Percentiles rank a stretch among this genome's conserved stretches.
phyloP scores from a whole-genome alignment of 2,329 filamentous ascomycete species.

The Colletotrichum sp. region DNA sequence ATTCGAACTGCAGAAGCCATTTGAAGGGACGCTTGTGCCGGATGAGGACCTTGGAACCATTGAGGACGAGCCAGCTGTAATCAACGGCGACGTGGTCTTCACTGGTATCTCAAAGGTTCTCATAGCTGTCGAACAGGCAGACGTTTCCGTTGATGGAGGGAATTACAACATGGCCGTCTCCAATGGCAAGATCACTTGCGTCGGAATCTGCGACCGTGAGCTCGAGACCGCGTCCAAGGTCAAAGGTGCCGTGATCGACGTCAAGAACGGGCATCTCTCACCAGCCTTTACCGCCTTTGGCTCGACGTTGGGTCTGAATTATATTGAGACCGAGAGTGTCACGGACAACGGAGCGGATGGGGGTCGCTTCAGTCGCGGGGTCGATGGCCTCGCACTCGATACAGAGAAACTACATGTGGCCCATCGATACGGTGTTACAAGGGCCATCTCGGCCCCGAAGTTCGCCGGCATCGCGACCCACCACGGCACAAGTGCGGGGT shows the following conservation, averaged over 20 bases:
- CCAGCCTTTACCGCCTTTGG: constrained; percentile 66
- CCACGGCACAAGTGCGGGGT: constrained; percentile 63
- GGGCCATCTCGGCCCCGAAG: constrained; percentile 61
- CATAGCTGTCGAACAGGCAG: constrained; percentile 43
- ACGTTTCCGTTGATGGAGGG: constrained; percentile 31
- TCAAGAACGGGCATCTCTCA: constrained; percentile 65
- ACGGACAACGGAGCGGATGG: constrained; percentile 56
- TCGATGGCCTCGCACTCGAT: constrained; percentile 61
- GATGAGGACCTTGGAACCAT: constrained; percentile 43
- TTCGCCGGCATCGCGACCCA: constrained; percentile 47
- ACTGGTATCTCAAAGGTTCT: constrained; percentile 59
- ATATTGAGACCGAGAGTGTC: constrained; percentile 62
- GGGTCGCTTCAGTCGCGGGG: constrained; percentile 59
- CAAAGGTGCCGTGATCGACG: constrained; percentile 43
- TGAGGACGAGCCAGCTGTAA: constrained; percentile 41
- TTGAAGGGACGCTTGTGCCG: constrained; percentile 39
- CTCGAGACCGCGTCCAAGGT: constrained; percentile 37
- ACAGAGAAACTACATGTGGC: constrained; percentile 62
- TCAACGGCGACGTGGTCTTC: constrained; percentile 51
- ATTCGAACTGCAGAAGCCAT: constrained; percentile 57
- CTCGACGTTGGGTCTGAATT: constrained; percentile 64
- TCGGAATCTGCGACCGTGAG: constrained; percentile 56
- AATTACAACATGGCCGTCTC: constrained; percentile 54
- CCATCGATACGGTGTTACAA: constrained; percentile 61
- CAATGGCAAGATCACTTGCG: constrained; percentile 60